phyloP scores from a whole-genome alignment of 768 basidiomycete species.

The Trametes meyenii region DNA sequence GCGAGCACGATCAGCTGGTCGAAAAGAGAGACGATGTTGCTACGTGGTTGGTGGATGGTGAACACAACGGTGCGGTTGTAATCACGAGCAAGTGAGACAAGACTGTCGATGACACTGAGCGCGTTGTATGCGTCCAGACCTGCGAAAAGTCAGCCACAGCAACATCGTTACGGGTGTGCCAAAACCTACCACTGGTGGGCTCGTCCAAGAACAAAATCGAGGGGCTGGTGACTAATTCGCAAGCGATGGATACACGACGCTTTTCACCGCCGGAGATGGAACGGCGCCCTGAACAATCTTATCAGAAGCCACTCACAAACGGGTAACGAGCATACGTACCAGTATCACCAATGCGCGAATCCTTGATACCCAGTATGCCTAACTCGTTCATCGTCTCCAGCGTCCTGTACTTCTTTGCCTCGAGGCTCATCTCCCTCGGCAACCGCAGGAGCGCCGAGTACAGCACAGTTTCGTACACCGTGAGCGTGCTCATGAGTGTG shows the following conservation, averaged over 20 bases:
- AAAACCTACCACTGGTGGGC: constrained; percentile 85
- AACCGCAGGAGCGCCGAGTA: constrained; percentile 90
- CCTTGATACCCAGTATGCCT: constrained; percentile 90
- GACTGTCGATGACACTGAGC: constrained; percentile 88
- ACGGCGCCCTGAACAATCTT: constrained; percentile 59
- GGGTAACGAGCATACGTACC: constrained; percentile 47
- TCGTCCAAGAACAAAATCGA: constrained; percentile 97
- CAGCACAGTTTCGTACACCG: constrained; percentile 96
- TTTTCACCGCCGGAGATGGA: constrained; percentile 99
- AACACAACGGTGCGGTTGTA: constrained; percentile 96
- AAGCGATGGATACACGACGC: constrained; percentile 94
- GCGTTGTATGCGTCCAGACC: constrained; percentile 96
- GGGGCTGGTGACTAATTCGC: constrained; percentile 96
- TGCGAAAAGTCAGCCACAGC: constrained; percentile 31
- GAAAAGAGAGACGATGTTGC: constrained; percentile 95
- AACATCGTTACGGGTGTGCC: too few species aligned
- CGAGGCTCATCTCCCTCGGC: constrained; percentile 92
- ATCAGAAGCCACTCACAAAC: background rate
- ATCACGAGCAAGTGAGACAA: constrained; percentile 81
- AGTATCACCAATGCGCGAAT: constrained; percentile 85
- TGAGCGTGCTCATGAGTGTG: constrained; percentile 94
- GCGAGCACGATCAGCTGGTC: constrained; percentile 90
- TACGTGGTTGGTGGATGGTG: constrained; percentile 97
- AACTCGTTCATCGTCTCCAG: constrained; percentile 96
- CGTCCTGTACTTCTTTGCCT: constrained; percentile 93